A percentile compares a stretch with the other conserved stretches of the same genome.
These are phyloP conservation scores for Endoconidiophora laricicola DNA, from an alignment of 2,329 filamentous ascomycete genomes.

Conservation along the genomic window DNA sequence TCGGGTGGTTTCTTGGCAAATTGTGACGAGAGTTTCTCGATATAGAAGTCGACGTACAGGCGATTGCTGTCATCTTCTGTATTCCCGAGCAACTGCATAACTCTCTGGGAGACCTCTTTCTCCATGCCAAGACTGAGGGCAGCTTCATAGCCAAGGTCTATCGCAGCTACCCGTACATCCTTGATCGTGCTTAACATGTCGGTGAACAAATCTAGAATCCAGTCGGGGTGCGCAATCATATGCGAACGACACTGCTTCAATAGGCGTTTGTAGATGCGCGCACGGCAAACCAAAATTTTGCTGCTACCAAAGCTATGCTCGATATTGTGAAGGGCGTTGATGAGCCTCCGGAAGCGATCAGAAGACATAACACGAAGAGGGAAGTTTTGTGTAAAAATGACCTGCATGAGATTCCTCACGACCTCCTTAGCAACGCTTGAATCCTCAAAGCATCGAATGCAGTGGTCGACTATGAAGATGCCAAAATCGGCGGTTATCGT, in stretches of 20 bases:
- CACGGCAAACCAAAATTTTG: constrained; percentile 59
- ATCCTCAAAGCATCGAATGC: constrained; percentile 58
- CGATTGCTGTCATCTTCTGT: constrained; percentile 29
- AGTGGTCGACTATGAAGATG: constrained; percentile 63
- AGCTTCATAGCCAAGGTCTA: constrained; percentile 56
- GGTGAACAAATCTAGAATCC: constrained; percentile 68
- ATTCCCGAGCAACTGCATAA: constrained; percentile 39
- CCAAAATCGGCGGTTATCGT: constrained; percentile 64
- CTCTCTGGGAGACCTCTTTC: constrained; percentile 46
- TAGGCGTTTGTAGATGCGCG: constrained; percentile 64
- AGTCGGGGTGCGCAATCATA: constrained; percentile 58
- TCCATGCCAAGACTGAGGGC: constrained; percentile 54
- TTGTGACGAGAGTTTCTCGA: constrained; percentile 50
- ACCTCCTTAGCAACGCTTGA: constrained; percentile 56
- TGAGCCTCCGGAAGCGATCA: constrained; percentile 51
- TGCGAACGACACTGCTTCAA: constrained; percentile 50
- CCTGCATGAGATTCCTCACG: constrained; percentile 61
- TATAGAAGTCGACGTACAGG: constrained; percentile 54
- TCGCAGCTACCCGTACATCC: constrained; percentile 59
- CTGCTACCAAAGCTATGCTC: constrained; percentile 62
- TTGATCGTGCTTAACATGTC: constrained; percentile 65
- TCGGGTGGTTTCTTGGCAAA: constrained; percentile 36
- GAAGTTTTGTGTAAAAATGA: constrained; percentile 70
- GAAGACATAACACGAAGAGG: constrained; percentile 54
- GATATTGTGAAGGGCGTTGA: constrained; percentile 55